Evolutionary conservation across 768 basidiomycete species (phyloP).

Genomic region (Sutorius australiensis): DNA sequence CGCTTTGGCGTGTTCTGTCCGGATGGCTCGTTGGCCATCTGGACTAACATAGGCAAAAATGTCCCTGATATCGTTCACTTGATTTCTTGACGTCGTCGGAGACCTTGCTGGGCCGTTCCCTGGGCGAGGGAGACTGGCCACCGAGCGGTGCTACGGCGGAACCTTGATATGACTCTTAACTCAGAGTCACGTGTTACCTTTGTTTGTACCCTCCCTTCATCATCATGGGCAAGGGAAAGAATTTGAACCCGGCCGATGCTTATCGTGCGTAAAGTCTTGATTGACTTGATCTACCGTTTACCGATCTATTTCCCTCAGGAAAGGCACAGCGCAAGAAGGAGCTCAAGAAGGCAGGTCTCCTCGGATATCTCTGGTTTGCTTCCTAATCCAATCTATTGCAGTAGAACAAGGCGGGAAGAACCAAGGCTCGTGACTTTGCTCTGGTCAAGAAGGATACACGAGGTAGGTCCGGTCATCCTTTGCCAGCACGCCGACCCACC

Average conservation of each 20-base stretch:
- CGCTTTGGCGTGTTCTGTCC: constrained; percentile 49
- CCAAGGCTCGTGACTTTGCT: constrained; percentile 82
- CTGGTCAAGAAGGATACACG: constrained; percentile 91
- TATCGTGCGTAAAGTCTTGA: constrained; percentile 54
- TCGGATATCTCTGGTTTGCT: constrained; percentile 11
- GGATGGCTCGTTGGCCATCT: constrained; percentile 24
- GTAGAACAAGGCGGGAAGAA: constrained; percentile 88
- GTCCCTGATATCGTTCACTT: constrained; percentile 19
- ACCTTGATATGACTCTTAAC: constrained; percentile 18
- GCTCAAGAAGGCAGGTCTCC: constrained; percentile 69
- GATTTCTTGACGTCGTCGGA: constrained; percentile 1
- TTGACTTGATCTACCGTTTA: constrained; percentile 3
- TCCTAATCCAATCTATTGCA: constrained; percentile 32
- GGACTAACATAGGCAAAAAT: constrained; percentile 20
- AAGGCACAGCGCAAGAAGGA: constrained; percentile 94
- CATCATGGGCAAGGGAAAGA: constrained; percentile 80
- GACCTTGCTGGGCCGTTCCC: constrained; percentile 40
- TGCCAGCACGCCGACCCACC: constrained; percentile 1
- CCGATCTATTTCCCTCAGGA: constrained; percentile 43
- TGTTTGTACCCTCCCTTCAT: neutral
- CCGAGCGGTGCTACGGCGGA: constrained; percentile 5
- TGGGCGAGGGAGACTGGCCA: constrained; percentile 42
- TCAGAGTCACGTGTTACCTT: constrained; percentile 25
- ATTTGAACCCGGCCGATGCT: constrained; percentile 91
- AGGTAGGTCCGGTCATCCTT: constrained; percentile 41